Base-by-base conservation (phyloP, 371 early-diverging fungal genomes). In the Mycotypha africana region DNA sequence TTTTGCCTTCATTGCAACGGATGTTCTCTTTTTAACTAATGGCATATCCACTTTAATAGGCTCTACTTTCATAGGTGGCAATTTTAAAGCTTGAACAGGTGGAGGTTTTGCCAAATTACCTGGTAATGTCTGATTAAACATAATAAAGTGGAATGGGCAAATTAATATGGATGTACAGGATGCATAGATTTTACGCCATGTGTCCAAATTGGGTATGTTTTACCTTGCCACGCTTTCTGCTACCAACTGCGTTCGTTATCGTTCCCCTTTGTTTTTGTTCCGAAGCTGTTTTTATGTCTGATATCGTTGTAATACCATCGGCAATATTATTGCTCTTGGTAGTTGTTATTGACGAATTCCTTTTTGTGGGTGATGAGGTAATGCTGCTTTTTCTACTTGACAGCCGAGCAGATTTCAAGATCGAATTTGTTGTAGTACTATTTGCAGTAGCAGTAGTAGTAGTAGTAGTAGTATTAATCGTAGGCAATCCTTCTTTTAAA, bases 41-140 rank as follows among this genome's bases (percentile, higher is more conserved):
- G 67, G 65, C 16, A 74, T 42, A 36, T 45, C 57, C 10, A 68
- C n/a, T 20, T 58, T 51, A 26, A 75, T 60, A 0, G 75, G 75
- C 17, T 70, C 71, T 4, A 75, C 33, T 20, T 70, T 75, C 71
- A 75, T 75, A 4, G 75, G 75, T 20, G 75, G 75, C 20, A 75
- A 20, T 39, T 62, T 56, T 17, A 68, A 26, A 0, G 67, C 45
- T 32, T 67, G 62, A 32, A 75, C 59, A 17, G 58, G 57, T 6
- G 71, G 71, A 9, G 71, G 71, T n/a, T 60, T 65, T 1, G 69
- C 75, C 14, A 75, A 45, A 46, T 49, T 75, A 10, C 75, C 75
- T 21, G 75, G 75, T 19, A 75, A 48, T 3, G 75, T 71, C 71
- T 73, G 57, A 41, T 4, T 15, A 21, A 22, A 16, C 3, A 25